Evolutionary conservation across 208 protist species (phyloP), one percentile per base, ranked within the genome.

Genomic region (Leishmania amazonensis): DNA sequence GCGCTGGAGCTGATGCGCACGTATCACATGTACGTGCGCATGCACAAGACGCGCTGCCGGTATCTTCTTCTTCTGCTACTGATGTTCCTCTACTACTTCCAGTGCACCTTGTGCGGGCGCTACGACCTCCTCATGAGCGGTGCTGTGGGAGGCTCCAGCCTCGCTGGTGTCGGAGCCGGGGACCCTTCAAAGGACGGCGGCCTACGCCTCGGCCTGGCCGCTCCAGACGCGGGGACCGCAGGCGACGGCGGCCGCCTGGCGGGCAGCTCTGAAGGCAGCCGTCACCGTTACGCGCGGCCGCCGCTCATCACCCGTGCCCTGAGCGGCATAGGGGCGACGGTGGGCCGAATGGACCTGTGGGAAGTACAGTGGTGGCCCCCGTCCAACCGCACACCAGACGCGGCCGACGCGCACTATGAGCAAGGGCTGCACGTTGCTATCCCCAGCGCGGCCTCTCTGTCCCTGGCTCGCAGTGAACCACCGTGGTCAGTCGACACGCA

Each of bases 1-100:
- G 72, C 76, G 51, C 45, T 81, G 21, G 82, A 85, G 57, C 71
- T 79, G 60, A 81, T 85, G 77, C 82, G 82, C 62, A 77, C 53
- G 54, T 75, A 85, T 58, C 45, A 79, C 75, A 15, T 75, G 21
- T 86, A 83, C 75, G 68, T 86, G 17, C 78, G 67, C 8, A 45
- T 49, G 58, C 79, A 62, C 47, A 82, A 83, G 60, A 62, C 75
- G 28, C 83, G 70, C 19, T 70, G 76, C 15, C 83, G 83, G 28
- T 65, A 70, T 58, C 38, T 80, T 28, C 28, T 83, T 0, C 31
- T 83, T 9, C n/a, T 83, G 9, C 57, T 83, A 28, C 53, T 80
- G n/a, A 40, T 78, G 1, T 2, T 83, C 5, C 35, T 86, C 47
- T 83, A 83, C 79, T 86, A 80, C 68, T 77, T 28, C 19, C 54